A percentile compares a stretch with the other conserved stretches of the same genome.
Conservation (phyloP, 192 early-diverging fungal species). For the Pilaira anomala region DNA sequence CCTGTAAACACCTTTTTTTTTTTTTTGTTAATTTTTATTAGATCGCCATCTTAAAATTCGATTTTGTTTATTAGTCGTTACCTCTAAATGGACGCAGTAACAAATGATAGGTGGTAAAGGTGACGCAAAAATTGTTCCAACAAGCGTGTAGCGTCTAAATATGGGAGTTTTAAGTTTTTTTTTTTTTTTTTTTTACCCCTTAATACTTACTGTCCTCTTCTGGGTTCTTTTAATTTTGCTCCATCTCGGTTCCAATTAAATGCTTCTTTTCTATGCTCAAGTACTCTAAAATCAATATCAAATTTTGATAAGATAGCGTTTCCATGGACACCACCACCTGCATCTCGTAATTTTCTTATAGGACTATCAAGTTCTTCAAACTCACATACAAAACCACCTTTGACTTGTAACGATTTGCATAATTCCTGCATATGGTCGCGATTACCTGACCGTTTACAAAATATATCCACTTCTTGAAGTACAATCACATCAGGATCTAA, state of each 20-base stretch:
- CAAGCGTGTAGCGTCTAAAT: slow-evolving; percentile 58
- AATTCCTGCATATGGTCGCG: slow-evolving; percentile 62
- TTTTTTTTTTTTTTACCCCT: not conserved
- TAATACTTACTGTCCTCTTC: slow-evolving; percentile 50
- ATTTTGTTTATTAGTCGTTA: too few relatives aligned
- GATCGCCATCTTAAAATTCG: not conserved
- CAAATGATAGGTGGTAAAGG: slow-evolving; percentile 55
- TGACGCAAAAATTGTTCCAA: slow-evolving; percentile 51
- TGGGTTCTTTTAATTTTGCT: slow-evolving; percentile 57
- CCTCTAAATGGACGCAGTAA: slow-evolving; percentile 75
- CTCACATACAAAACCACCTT: slow-evolving; percentile 69
- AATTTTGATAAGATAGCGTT: slow-evolving; percentile 71
- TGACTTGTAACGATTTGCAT: slow-evolving; percentile 52
- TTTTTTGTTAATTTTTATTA: not conserved
- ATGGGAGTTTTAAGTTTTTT: not conserved
- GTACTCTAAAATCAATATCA: slow-evolving; percentile 55
- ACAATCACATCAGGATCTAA: slow-evolving; percentile 70
- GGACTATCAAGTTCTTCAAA: slow-evolving; percentile 70
- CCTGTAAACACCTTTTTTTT: slow-evolving; percentile 58
- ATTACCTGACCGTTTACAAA: slow-evolving; percentile 62
- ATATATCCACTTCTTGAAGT: slow-evolving; percentile 78
- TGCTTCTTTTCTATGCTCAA: slow-evolving; percentile 67
- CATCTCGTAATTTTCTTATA: slow-evolving; percentile 48
- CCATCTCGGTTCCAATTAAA: slow-evolving; percentile 71
- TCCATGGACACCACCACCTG: slow-evolving; percentile 77